A percentile compares a stretch with the other conserved stretches of the same genome.
Conservation (phyloP, 208 protist species). For the Angomonas ambiguus region DNA sequence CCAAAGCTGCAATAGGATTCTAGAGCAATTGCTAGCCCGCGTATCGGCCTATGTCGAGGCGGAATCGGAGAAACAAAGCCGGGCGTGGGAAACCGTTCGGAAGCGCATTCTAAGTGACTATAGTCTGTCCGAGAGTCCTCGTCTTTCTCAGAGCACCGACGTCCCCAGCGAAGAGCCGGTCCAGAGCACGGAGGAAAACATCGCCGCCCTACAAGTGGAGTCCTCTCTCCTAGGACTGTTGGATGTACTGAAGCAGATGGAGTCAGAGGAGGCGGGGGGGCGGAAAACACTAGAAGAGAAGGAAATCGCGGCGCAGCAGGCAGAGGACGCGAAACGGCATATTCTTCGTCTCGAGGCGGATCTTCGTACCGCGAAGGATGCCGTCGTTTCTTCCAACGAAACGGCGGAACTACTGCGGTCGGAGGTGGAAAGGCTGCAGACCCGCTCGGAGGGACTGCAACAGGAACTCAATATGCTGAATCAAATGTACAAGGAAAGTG, state of each 20-base stretch:
- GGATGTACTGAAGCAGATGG: not conserved
- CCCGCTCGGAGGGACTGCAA: not conserved
- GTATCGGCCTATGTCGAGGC: not conserved
- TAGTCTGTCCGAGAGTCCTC: not conserved
- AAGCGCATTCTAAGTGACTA: not conserved
- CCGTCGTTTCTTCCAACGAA: constrained; percentile 7
- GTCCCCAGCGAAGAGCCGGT: not conserved
- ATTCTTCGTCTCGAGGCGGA: constrained; percentile 5
- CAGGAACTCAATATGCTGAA: constrained; percentile 4
- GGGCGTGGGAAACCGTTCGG: constrained; percentile 3
- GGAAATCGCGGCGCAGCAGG: not conserved
- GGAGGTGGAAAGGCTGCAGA: not conserved
- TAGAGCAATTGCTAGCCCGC: not conserved
- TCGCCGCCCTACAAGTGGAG: not conserved
- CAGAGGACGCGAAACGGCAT: not conserved
- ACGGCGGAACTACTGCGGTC: constrained; percentile 7
- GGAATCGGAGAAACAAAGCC: constrained; percentile 1
- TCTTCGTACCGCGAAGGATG: not conserved
- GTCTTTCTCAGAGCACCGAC: not conserved
- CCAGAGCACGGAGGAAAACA: not conserved
- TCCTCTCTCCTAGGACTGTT: not conserved
- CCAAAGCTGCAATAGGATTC: not conserved
- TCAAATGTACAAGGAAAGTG: not conserved
- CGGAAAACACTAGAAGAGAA: not conserved
- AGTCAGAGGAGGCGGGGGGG: not conserved